phyloP scores from a whole-genome alignment of 106 monocot genomes.

The Xerophyta viscosa region DNA sequence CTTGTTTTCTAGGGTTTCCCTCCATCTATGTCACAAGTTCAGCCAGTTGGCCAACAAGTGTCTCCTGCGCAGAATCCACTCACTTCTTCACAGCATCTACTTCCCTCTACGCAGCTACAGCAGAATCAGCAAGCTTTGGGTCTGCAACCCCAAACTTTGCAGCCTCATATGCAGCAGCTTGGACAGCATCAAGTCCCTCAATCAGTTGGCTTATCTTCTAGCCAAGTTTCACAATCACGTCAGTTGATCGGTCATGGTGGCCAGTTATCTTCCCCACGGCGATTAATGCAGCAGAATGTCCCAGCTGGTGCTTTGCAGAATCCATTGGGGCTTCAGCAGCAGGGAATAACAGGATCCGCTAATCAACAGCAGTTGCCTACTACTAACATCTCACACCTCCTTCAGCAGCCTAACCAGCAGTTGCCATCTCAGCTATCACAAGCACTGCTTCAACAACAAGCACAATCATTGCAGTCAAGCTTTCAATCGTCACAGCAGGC shows the following conservation, averaged over 20 bases:
- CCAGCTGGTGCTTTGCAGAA: conserved; percentile 23
- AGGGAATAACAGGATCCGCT: conserved; percentile 19
- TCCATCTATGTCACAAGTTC: conserved; percentile 35
- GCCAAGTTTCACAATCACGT: conserved; percentile 26
- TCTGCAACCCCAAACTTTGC: conserved; percentile 41
- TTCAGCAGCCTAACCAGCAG: conserved; percentile 61
- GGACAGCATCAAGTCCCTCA: conserved; percentile 53
- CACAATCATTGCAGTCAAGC: conserved; percentile 72
- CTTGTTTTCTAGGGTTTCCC: conserved; percentile 42
- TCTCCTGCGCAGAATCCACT: conserved; percentile 51
- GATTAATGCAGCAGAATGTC: conserved; percentile 38
- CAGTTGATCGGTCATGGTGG: conserved; percentile 38
- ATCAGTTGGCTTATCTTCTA: conserved; percentile 28
- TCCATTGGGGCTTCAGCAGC: conserved; percentile 29
- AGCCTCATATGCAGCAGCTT: conserved; percentile 40
- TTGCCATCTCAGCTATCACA: conserved; percentile 58
- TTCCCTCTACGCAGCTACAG: conserved; percentile 28
- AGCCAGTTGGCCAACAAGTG: conserved; percentile 45
- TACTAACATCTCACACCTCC: conserved; percentile 31
- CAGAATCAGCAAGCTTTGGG: conserved; percentile 37
- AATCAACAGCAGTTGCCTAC: conserved; percentile 54
- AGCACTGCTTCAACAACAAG: conserved; percentile 70
- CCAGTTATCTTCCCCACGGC: conserved; percentile 39
- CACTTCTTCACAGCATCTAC: conserved; percentile 39
- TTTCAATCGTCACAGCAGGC: conserved; percentile 85